These are phyloP conservation scores for Fusarium virguliforme DNA, from an alignment of 2,329 filamentous ascomycete genomes.

Conservation along the genomic window DNA sequence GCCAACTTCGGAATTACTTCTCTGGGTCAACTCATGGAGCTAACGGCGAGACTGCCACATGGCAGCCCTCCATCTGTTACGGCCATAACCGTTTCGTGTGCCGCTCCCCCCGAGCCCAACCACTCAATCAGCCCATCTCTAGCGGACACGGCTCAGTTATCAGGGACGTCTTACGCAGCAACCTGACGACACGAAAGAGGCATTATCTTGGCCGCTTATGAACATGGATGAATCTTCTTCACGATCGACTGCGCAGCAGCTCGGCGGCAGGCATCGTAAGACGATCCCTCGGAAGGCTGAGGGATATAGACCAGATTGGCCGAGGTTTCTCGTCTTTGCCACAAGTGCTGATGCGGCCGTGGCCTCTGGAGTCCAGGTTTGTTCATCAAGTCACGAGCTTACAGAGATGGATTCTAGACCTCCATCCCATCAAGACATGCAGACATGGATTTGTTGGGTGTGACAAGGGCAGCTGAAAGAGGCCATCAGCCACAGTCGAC, in stretches of 20 bases:
- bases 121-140: constrained; percentile 19
- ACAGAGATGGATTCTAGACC: constrained; percentile 14
- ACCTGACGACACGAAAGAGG: constrained; percentile 17
- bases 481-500: constrained; percentile 12
- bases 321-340: constrained; percentile 24
- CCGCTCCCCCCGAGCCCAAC: constrained; percentile 8
- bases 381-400: constrained; percentile 24
- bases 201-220: constrained; percentile 20
- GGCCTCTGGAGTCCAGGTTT: constrained; percentile 10
- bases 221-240: constrained; percentile 7
- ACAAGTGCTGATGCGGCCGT: constrained; percentile 35
- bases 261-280: constrained; percentile 7
- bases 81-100: constrained; percentile 1
- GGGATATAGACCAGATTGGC: background rate
- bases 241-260: constrained; percentile 13
- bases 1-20: constrained; percentile 11
- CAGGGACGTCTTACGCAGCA: constrained; percentile 10
- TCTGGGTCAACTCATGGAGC: constrained; percentile 13
- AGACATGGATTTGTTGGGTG: constrained; percentile 7
- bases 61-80: constrained; percentile 28
- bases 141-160: background rate
- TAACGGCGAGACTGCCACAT: constrained; percentile 42
- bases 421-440: background rate
- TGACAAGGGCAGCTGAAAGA: constrained; percentile 45
- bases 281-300: constrained; percentile 6